phyloP scores from a whole-genome alignment of 2,329 filamentous ascomycete genomes.

The Cytospora schulzeri region DNA sequence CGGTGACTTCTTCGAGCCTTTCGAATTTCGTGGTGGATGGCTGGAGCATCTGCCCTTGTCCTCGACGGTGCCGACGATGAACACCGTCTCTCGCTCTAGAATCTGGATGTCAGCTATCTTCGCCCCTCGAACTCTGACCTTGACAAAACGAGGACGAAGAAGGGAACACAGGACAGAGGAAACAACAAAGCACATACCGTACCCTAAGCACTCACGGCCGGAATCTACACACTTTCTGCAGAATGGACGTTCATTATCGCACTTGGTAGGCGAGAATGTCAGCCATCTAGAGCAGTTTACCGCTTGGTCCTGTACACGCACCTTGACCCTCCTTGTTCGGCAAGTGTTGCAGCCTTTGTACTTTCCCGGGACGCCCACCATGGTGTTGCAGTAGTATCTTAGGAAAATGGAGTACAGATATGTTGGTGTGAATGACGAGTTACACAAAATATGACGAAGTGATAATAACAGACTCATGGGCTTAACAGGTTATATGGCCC shows the following conservation, averaged over 20 bases:
- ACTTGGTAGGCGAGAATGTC: constrained; percentile 42
- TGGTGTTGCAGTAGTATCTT: constrained; percentile 32
- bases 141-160: neutral
- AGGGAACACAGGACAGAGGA: neutral
- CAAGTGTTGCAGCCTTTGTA: constrained; percentile 68
- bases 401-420: neutral
- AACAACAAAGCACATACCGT: constrained; percentile 44
- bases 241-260: constrained; percentile 61
- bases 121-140: neutral
- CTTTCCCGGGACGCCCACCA: constrained; percentile 66
- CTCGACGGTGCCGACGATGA: constrained; percentile 62
- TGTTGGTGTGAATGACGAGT: neutral
- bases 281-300: neutral
- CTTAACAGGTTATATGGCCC: neutral
- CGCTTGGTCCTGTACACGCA: constrained; percentile 35
- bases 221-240: constrained; percentile 63
- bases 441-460: neutral
- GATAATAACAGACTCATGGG: neutral
- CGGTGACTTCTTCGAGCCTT: constrained; percentile 39
- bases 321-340: constrained; percentile 59
- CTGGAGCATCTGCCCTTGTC: constrained; percentile 59
- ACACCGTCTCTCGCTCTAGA: constrained; percentile 54
- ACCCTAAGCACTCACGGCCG: constrained; percentile 61
- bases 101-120: neutral
- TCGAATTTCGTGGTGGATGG: constrained; percentile 53